A percentile compares a stretch with the other conserved stretches of the same genome.
Conservation (phyloP, 257 asterid genomes). For the Solanum neorickii region DNA sequence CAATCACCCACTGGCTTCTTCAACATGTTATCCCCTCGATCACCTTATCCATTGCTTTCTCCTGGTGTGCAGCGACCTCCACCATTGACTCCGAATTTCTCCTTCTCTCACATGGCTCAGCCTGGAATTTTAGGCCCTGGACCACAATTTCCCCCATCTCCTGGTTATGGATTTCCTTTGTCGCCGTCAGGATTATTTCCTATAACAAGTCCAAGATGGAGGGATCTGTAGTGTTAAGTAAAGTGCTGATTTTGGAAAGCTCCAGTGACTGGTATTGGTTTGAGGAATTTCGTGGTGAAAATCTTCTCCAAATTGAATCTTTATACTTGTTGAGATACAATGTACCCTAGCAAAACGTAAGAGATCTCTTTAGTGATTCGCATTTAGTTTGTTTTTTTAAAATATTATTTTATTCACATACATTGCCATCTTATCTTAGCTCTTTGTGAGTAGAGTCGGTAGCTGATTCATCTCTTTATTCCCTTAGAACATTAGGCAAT, state of each 20-base stretch:
- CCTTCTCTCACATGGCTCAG: slow-evolving; percentile 54
- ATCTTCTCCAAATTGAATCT: slow-evolving; percentile 9
- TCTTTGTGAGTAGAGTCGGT: slow-evolving; percentile 6
- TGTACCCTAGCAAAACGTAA: slow-evolving; percentile 10
- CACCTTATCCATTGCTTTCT: slow-evolving; percentile 77
- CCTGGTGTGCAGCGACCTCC: slow-evolving; percentile 66
- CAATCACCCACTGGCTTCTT: slow-evolving; percentile 75
- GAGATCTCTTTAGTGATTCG: slow-evolving; percentile 3
- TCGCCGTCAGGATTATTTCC: slow-evolving; percentile 75
- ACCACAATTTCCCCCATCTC: slow-evolving; percentile 75
- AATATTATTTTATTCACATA: slow-evolving; percentile 3
- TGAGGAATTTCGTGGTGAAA: slow-evolving; percentile 9
- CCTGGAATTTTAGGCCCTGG: slow-evolving; percentile 80
- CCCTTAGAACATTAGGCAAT: not conserved
- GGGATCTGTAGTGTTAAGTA: slow-evolving; percentile 39
- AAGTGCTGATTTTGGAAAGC: slow-evolving; percentile 24
- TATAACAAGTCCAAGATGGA: slow-evolving; percentile 78
- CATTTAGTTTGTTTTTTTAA: not conserved
- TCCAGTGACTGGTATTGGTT: slow-evolving; percentile 3
- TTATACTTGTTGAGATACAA: slow-evolving; percentile 13
- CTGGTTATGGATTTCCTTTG: slow-evolving; percentile 75
- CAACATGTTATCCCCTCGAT: slow-evolving; percentile 59
- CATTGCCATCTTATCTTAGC: not conserved
- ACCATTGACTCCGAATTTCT: slow-evolving; percentile 69
- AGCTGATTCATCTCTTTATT: slow-evolving; percentile 10